Evolutionary conservation across 257 asterid genomes (phyloP).

Genomic region (Solanum bulbocastanum): DNA sequence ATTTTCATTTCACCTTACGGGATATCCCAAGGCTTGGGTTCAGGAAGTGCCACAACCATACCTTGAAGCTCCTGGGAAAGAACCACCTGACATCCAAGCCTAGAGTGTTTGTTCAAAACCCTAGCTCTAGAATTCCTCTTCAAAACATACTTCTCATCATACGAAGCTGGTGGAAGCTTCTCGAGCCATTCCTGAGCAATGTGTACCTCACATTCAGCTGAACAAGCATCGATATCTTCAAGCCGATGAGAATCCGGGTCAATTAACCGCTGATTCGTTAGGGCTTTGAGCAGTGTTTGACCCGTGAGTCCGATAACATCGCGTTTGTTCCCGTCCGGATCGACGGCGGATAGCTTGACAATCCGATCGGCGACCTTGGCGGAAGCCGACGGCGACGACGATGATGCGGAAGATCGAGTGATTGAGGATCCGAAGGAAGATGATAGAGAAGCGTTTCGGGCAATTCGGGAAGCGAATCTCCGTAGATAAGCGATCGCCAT

Average conservation of each 20-base stretch:
- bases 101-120: conserved; percentile 34
- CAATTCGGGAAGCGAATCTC: conserved; percentile 23
- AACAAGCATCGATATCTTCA: conserved; percentile 89
- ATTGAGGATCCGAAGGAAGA: conserved; percentile 10
- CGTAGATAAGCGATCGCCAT: conserved; percentile 32
- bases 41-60: conserved; percentile 34
- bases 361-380: conserved; percentile 86
- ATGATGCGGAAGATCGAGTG: conserved; percentile 22
- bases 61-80: conserved; percentile 37
- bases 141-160: conserved; percentile 38
- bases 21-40: conserved; percentile 41
- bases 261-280: conserved; percentile 60
- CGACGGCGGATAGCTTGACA: conserved; percentile 68
- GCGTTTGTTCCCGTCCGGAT: conserved; percentile 61
- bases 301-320: conserved; percentile 56
- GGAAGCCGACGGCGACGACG: conserved; percentile 24
- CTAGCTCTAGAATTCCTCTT: conserved; percentile 50
- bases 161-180: conserved; percentile 72
- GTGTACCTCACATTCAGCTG: conserved; percentile 98
- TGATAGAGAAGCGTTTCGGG: conserved; percentile 13
- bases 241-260: conserved; percentile 90
- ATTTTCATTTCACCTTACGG: conserved; percentile 14
- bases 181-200: conserved; percentile 97
- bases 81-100: conserved; percentile 40
- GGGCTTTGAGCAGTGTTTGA: conserved; percentile 75